phyloP scores from a whole-genome alignment of 163 green algal genomes.

The Volvox carteri region DNA sequence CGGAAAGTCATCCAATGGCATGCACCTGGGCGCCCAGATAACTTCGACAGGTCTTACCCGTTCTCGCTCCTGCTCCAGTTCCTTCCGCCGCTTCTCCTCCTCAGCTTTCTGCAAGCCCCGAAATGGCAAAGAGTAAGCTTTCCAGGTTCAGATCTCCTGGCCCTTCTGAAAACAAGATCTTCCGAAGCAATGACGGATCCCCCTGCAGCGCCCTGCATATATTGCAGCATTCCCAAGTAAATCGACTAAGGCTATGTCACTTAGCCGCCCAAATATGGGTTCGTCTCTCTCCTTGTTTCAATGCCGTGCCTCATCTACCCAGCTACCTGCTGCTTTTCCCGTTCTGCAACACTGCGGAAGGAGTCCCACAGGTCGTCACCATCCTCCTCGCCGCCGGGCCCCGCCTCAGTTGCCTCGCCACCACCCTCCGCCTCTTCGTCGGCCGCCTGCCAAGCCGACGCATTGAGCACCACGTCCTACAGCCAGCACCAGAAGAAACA shows the following conservation, averaged over 20 bases:
- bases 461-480: conserved; percentile 50
- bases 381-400: conserved; percentile 29
- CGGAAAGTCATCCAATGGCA: too few species aligned
- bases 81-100: conserved; percentile 54
- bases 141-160: too few species aligned
- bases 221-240: too few species aligned
- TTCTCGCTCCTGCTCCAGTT: conserved; percentile 54
- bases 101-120: conserved; percentile 39
- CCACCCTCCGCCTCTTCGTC: conserved; percentile 47
- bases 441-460: conserved; percentile 13
- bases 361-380: conserved; percentile 58
- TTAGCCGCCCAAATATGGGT: too few species aligned
- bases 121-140: background rate
- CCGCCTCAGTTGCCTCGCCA: background rate
- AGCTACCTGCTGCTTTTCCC: conserved; percentile 52
- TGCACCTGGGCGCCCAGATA: too few species aligned
- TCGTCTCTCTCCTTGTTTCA: too few species aligned
- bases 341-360: conserved; percentile 52
- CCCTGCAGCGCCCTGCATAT: too few species aligned
- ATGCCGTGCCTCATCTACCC: too few species aligned
- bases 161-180: too few species aligned
- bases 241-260: too few species aligned
- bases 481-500: too few species aligned
- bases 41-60: conserved; percentile 6
- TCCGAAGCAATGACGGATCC: too few species aligned